These are phyloP conservation scores for Pichia sp. DNA, from an alignment of 1,139 yeast genomes.

Conservation along the genomic window DNA sequence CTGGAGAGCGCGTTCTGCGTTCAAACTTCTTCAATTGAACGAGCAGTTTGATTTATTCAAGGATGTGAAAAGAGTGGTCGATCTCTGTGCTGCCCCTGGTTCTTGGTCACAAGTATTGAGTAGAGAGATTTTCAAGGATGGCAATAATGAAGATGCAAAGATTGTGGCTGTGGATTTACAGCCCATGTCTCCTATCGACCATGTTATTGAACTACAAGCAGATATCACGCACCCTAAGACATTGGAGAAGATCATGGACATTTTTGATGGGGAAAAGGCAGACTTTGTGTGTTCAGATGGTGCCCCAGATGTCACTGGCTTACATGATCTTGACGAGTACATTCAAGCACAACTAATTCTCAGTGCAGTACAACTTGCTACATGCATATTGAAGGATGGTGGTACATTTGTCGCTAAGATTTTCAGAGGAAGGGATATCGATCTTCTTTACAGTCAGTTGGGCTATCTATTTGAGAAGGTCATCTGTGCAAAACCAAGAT, in stretches of 20 bases:
- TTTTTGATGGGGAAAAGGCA: conserved; percentile 87
- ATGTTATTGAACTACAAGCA: conserved; percentile 86
- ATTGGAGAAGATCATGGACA: conserved; percentile 59
- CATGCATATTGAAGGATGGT: conserved; percentile 79
- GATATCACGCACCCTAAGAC: conserved; percentile 97
- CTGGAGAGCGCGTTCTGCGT: conserved; percentile 95
- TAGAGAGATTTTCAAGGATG: conserved; percentile 43
- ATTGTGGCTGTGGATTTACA: conserved; percentile 94
- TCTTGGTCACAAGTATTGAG: conserved; percentile 98
- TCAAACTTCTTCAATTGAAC: conserved; percentile 80
- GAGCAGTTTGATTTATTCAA: conserved; percentile 81
- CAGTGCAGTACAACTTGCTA: conserved; percentile 85
- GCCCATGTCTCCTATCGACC: conserved; percentile 92
- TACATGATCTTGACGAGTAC: conserved; percentile 94
- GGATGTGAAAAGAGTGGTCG: conserved; percentile 78
- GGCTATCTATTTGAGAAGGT: conserved; percentile 80
- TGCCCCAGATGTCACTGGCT: conserved; percentile 97
- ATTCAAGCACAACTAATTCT: conserved; percentile 90
- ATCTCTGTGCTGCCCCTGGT: conserved; percentile 98
- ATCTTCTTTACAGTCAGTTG: conserved; percentile 79
- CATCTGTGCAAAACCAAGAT: conserved; percentile 91
- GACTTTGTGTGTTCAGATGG: conserved; percentile 97
- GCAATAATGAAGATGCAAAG: conserved; percentile 41
- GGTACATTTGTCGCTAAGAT: conserved; percentile 95
- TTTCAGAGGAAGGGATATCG: conserved; percentile 93